These are phyloP conservation scores for Fusarium sp. DNA, from an alignment of 2,329 filamentous ascomycete species.

Conservation along the genomic window DNA sequence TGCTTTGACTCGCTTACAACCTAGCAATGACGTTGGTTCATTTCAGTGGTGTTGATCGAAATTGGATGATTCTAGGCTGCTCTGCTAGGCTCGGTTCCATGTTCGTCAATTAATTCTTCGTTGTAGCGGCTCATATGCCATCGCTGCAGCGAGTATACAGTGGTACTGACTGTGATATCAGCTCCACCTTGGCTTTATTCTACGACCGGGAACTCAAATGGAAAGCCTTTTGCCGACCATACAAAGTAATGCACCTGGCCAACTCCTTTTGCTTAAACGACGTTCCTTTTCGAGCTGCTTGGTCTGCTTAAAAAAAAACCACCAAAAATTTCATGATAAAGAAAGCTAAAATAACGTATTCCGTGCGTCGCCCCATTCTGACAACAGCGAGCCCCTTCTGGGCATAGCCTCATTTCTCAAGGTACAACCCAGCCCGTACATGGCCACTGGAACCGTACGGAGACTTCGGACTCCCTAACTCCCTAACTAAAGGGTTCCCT, in stretches of 20 bases:
- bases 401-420: conserved; percentile 35
- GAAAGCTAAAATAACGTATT: conserved; percentile 1
- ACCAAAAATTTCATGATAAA: conserved; percentile 20
- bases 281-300: too few species aligned
- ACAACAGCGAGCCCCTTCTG: conserved; percentile 27
- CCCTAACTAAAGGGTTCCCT: conserved; percentile 38
- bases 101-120: conserved; percentile 6
- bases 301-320: not conserved
- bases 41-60: conserved; percentile 38
- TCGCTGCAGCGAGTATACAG: conserved; percentile 7
- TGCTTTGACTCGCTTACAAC: conserved; percentile 30
- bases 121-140: conserved; percentile 13
- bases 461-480: conserved; percentile 32
- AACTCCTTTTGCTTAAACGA: too few species aligned
- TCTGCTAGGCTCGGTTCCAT: too few species aligned
- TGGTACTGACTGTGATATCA: not conserved
- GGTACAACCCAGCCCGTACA: conserved; percentile 21
- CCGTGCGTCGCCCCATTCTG: conserved; percentile 33
- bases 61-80: conserved; percentile 20
- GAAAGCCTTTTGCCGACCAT: not conserved
- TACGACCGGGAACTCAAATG: conserved; percentile 7
- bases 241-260: too few species aligned
- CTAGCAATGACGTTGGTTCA: conserved; percentile 39
- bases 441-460: conserved; percentile 21
- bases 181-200: conserved; percentile 24